Base-by-base conservation (phyloP, 2,329 filamentous ascomycete species). In the Ophiosphaerella narmari region DNA sequence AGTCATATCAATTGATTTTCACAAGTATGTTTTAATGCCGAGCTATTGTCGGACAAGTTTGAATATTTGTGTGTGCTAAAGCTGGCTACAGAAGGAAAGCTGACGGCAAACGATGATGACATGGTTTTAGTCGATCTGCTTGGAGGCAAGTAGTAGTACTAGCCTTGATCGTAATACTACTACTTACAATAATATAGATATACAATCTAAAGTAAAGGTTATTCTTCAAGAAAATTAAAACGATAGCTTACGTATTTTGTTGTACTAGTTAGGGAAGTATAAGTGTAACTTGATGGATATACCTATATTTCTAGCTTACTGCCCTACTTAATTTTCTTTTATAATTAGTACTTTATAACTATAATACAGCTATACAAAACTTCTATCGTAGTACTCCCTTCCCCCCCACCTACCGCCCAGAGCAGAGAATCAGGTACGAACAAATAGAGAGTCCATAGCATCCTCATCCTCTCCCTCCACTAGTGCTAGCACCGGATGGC, bases 1-100 rank as follows among this genome's bases (percentile, higher is more conserved):
- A 48, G 3, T 38, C 45, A 6, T 63, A 60, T 39, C 37, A 49
- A 21, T 35, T 63, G 36, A 50, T 46, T 18, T 63, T 63, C 31
- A 24, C 50, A 13, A 53, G 60, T 63, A 59, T 33, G 59, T 49
- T 21, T n/a, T 11, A 11, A 16, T 11, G 31, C 26, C 7, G n/a
- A 16, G 3, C 4, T 12, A 7, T 3, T 14, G 5, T 16, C 26
- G 9, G 24, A 38, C 26, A 23, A 14, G 12, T 14, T n/a, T 39
- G 39, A 23, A 36, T 11, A n/a, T 12, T 9, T 18, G 8, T 12
- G 13, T 33, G 13, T 42, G 32, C 11, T 48, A 24, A 42, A 50
- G 9, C 12, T 16, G 4, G 24, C 43, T 11, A 40, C 31, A 55
- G 59, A 52, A 40, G 57, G 46, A 29, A 35, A 31, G 37, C 39